Evolutionary conservation across 2,329 filamentous ascomycete species (phyloP).

Genomic region (Didymella segeticola): DNA sequence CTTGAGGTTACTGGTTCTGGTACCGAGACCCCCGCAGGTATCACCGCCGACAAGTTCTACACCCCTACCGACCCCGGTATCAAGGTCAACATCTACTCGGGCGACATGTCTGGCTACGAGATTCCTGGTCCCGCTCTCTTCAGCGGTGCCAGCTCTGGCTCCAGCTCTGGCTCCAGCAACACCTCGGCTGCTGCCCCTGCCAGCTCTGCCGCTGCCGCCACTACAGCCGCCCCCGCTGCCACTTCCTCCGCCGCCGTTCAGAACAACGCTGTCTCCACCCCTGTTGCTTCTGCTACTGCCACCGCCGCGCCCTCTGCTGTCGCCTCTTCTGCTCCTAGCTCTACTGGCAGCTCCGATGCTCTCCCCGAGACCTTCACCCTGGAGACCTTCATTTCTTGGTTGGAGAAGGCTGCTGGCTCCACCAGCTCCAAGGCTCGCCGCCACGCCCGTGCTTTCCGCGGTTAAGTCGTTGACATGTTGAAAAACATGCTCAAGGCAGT

Average conservation of each 20-base stretch:
- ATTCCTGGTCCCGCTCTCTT: constrained; percentile 60
- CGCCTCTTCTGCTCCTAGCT: constrained; percentile 12
- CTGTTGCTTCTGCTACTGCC: constrained; percentile 17
- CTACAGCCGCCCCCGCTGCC: constrained; percentile 9
- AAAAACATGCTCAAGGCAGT: neutral
- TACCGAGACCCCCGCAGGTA: constrained; percentile 54
- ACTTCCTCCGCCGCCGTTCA: constrained; percentile 10
- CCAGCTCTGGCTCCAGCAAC: constrained; percentile 12
- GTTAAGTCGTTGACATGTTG: constrained; percentile 3
- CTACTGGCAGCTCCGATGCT: constrained; percentile 14
- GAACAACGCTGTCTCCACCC: constrained; percentile 6
- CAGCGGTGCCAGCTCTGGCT: constrained; percentile 28
- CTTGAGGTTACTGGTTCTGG: constrained; percentile 64
- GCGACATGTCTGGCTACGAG: constrained; percentile 49
- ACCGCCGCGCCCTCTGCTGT: constrained; percentile 5
- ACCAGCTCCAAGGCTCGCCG: constrained; percentile 29
- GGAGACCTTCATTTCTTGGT: constrained; percentile 33
- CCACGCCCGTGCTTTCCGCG: constrained; percentile 28
- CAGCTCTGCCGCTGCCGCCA: constrained; percentile 8
- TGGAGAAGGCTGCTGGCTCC: constrained; percentile 30
- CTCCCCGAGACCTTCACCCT: constrained; percentile 29
- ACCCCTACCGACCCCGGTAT: constrained; percentile 65
- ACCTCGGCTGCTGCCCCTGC: constrained; percentile 17
- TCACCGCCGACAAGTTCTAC: constrained; percentile 62
- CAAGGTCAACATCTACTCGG: constrained; percentile 64